These are phyloP conservation scores for Paecilomyces fulvus DNA, from an alignment of 2,329 filamentous ascomycete genomes.

Conservation along the genomic window DNA sequence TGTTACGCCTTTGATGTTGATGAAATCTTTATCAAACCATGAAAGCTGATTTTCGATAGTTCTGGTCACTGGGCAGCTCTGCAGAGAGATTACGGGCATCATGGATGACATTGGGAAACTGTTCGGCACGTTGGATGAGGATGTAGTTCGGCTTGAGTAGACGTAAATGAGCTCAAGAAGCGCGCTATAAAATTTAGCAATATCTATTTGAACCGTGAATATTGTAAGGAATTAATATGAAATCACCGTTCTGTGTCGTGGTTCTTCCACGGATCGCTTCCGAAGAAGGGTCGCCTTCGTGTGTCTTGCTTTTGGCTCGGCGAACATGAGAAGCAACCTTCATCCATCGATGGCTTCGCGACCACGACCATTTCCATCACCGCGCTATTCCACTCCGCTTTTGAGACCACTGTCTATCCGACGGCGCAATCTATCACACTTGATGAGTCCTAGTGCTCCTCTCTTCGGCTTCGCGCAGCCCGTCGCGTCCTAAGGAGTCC, in stretches of 20 bases:
- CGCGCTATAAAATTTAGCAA: background rate
- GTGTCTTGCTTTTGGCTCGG: background rate
- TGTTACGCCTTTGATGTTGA: constrained; percentile 17
- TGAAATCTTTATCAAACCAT: background rate
- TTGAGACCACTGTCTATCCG: background rate
- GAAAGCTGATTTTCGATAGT: constrained; percentile 30
- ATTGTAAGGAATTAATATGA: background rate
- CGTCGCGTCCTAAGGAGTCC: constrained; percentile 25
- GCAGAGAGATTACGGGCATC: constrained; percentile 47
- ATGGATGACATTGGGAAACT: constrained; percentile 49
- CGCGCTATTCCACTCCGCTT: constrained; percentile 6
- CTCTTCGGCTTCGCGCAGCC: constrained; percentile 33
- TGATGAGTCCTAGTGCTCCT: constrained; percentile 31
- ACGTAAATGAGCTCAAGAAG: background rate
- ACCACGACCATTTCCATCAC: constrained; percentile 17
- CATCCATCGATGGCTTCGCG: constrained; percentile 18
- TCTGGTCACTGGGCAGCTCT: constrained; percentile 54
- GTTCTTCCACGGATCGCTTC: background rate
- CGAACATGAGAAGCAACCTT: constrained; percentile 11
- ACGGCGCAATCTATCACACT: constrained; percentile 12
- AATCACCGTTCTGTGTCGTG: background rate
- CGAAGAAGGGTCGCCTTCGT: background rate
- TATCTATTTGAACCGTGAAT: background rate
- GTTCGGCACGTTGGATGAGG: constrained; percentile 55
- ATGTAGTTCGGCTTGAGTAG: constrained; percentile 49